phyloP scores from a whole-genome alignment of 176 grass and related monocot genomes.

The Carex parvula region DNA sequence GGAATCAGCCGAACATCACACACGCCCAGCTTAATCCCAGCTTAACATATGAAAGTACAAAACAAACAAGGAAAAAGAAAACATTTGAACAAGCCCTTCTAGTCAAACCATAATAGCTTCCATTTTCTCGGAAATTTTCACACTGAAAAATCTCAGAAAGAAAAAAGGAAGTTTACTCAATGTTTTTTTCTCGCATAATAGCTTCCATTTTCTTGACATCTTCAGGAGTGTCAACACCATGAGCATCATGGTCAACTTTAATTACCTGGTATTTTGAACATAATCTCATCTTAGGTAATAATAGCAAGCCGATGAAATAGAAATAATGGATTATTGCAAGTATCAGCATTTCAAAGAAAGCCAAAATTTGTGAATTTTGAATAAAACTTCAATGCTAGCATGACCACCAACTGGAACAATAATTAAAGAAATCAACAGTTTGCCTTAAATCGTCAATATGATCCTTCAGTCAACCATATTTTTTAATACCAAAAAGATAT shows the following conservation, averaged over 20 bases:
- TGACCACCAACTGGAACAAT: background rate
- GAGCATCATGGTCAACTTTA: no score
- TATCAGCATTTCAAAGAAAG: background rate
- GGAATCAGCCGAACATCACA: no score
- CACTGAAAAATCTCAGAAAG: background rate
- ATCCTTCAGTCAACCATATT: background rate
- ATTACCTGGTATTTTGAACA: no score
- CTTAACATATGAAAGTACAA: background rate
- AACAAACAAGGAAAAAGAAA: background rate
- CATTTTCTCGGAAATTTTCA: background rate
- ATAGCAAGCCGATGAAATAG: background rate
- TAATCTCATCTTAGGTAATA: conserved; percentile 26
- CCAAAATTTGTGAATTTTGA: no score
- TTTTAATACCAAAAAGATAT: background rate
- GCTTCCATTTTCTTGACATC: conserved; percentile 80
- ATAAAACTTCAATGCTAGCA: background rate
- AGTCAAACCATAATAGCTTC: no score
- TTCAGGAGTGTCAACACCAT: no score
- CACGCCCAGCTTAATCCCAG: no score
- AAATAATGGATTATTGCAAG: no score
- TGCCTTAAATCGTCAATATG: background rate
- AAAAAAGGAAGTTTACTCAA: conserved; percentile 34
- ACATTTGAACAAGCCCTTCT: background rate
- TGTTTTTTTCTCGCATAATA: conserved; percentile 58
- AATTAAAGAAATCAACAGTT: background rate